Base-by-base conservation (phyloP, 805 yeast species). In the Wickerhamiella dianesei region DNA sequence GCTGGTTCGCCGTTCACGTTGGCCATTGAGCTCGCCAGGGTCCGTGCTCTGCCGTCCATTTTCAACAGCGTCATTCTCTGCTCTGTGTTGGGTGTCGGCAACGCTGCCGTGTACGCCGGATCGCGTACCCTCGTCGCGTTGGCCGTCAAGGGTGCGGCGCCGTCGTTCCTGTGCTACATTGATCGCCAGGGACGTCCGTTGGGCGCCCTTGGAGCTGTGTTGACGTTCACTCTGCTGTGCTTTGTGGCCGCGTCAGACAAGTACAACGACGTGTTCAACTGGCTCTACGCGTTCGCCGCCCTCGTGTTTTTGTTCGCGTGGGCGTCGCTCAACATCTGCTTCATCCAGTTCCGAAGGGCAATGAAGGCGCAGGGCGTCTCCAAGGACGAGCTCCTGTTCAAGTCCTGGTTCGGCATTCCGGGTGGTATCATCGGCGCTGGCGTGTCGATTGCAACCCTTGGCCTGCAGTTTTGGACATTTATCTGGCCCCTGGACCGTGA, bases 1-100 rank as follows among this genome's bases (percentile, higher is more conserved):
- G 72, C 80, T 37, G 87, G 89, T 18, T 81, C 92, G 14, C 94
- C 95, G 37, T 84, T 83, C 57, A 88, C 83, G 45, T 79, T 83
- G 58, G 95, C 94, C 43, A 79, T 84, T 57, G 73, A 73, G 51
- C 74, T 73, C 54, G 82, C 86, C 16, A 63, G 70, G 17, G 82
- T 84, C 51, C 56, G 61, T 6, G 88, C 76, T 0, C 66, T 85
- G 51, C 87, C 87, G 36, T 82, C 80, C 54, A 72, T 86, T 43
- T 69, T 86, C 58, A 86, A 86, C 61, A 89, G 80, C 2, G 78
- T 84, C 61, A 80, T 86, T 54, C 64, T 86, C 58, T 64, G 82
- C 37, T 81, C 83, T 53, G 87, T 84, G 49, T 74, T 83, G 60
- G 81, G 89, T 9, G 94, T 80, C 18, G 87, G 84, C 29, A 80